Evolutionary conservation across 441 rosid species (phyloP), one percentile per base, ranked within the genome.

Genomic region (Manihot esculenta): DNA sequence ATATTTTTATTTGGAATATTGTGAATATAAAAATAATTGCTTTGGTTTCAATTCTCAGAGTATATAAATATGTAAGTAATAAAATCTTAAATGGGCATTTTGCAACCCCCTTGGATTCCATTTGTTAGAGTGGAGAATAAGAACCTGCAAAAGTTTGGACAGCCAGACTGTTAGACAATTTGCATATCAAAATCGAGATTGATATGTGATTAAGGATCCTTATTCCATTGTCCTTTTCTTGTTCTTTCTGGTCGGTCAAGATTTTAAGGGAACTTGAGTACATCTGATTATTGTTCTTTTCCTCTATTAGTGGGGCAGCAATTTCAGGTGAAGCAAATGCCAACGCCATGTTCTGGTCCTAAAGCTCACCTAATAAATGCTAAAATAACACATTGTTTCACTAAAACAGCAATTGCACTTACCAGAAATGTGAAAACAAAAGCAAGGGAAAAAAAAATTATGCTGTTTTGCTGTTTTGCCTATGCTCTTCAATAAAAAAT

Each of bases 321-420:
- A 7, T 55, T 73, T 71, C 61, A 5, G 20, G 1, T 35, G 58
- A 20, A 20, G 27, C 64, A 61, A 15, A 17, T 41, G 62, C 78
- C 59, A 57, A 75, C 68, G 68, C 54, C 59, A 15, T 67, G 55
- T 53, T 14, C 38, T 38, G 62, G 26, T 60, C 27, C 17, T 21
- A 11, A 26, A 53, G n/a, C 24, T 77, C 48, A 47, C n/a, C 12
- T 56, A 33, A 33, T 3, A n/a, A 27, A 61, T 44, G 24, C 55
- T 21, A 21, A 41, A 63, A 38, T 1, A 38, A 38, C 8, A 38
- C 42, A 30, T 4, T 30, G 33, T 66, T 50, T 42, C 58, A 64
- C 55, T 33, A 62, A 70, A 68, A 51, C 27, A 30, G 24, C 69
- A 77, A 69, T 66, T 70, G 73, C 81, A 81, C 48, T 66, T 66